Evolutionary conservation across 2,329 filamentous ascomycete species (phyloP).

Genomic region (Aureobasidium lini): DNA sequence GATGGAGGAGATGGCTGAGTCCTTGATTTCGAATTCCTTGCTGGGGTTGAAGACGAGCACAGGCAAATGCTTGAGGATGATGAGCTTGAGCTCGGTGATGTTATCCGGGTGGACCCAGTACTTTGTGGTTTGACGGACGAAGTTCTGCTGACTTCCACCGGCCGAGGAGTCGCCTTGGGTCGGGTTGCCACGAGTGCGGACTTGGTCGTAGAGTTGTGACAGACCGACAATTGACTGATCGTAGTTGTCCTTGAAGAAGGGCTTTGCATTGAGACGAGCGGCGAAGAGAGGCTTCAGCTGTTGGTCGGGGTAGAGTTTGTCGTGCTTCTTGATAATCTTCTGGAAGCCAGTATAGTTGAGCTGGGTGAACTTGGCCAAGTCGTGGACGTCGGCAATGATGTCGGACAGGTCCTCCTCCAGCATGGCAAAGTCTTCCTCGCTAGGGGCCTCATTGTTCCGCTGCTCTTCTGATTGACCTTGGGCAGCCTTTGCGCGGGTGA

Average conservation of each 20-base stretch:
- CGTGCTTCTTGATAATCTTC: conserved; percentile 99
- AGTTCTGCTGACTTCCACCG: conserved; percentile 87
- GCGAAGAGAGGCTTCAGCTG: conserved; percentile 93
- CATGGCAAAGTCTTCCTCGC: conserved; percentile 88
- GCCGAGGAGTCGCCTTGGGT: conserved; percentile 86
- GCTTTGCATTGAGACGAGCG: conserved; percentile 85
- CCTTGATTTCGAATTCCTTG: conserved; percentile 88
- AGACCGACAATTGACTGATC: conserved; percentile 92
- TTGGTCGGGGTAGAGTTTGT: conserved; percentile 54
- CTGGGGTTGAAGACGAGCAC: conserved; percentile 95
- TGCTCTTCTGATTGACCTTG: conserved; percentile 35
- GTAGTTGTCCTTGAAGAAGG: conserved; percentile 99
- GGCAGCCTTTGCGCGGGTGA: conserved; percentile 53
- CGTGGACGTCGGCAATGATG: conserved; percentile 96
- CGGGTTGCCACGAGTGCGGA: conserved; percentile 86
- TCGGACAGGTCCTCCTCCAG: conserved; percentile 93
- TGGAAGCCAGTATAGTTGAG: conserved; percentile 98
- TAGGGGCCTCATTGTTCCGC: conserved; percentile 43
- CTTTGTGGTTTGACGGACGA: conserved; percentile 94
- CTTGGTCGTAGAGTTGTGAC: conserved; percentile 89
- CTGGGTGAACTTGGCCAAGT: conserved; percentile 95
- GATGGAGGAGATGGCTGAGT: conserved; percentile 94
- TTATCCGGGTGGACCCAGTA: conserved; percentile 99
- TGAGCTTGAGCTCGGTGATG: conserved; percentile 94
- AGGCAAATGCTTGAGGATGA: conserved; percentile 93